Evolutionary conservation across 805 yeast genomes (phyloP).

Genomic region (Myxozyma geophila): DNA sequence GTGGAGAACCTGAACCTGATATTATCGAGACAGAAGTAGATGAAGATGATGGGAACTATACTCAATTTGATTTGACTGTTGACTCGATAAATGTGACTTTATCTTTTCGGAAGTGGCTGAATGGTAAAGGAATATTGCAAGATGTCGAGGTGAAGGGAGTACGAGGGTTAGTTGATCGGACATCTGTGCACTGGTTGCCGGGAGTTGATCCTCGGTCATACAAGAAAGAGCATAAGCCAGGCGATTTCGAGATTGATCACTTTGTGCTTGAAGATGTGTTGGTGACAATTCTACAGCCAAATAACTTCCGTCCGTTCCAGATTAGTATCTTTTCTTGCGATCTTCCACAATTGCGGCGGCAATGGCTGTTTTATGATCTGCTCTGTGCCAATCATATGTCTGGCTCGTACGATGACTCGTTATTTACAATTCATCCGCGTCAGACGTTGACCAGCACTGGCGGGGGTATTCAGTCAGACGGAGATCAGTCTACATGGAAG

Average conservation of each 20-base stretch:
- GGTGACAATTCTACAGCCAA: conserved; percentile 81
- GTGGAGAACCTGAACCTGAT: conserved; percentile 24
- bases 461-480: conserved; percentile 49
- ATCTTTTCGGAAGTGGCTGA: conserved; percentile 83
- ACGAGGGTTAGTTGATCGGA: conserved; percentile 90
- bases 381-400: conserved; percentile 81
- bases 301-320: conserved; percentile 77
- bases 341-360: conserved; percentile 76
- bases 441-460: conserved; percentile 54
- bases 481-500: conserved; percentile 51
- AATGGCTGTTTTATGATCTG: conserved; percentile 90
- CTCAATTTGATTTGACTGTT: conserved; percentile 90
- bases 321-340: conserved; percentile 89
- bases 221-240: conserved; percentile 72
- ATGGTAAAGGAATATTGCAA: conserved; percentile 84
- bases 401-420: conserved; percentile 90
- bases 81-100: conserved; percentile 82
- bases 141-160: conserved; percentile 81
- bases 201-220: conserved; percentile 83
- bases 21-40: conserved; percentile 10
- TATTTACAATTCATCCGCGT: conserved; percentile 86
- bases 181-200: conserved; percentile 81
- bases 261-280: conserved; percentile 84
- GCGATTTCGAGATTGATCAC: conserved; percentile 89
- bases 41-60: conserved; percentile 80